phyloP scores from a whole-genome alignment of 495 filamentous ascomycete species.

The Tuber magnatum region DNA sequence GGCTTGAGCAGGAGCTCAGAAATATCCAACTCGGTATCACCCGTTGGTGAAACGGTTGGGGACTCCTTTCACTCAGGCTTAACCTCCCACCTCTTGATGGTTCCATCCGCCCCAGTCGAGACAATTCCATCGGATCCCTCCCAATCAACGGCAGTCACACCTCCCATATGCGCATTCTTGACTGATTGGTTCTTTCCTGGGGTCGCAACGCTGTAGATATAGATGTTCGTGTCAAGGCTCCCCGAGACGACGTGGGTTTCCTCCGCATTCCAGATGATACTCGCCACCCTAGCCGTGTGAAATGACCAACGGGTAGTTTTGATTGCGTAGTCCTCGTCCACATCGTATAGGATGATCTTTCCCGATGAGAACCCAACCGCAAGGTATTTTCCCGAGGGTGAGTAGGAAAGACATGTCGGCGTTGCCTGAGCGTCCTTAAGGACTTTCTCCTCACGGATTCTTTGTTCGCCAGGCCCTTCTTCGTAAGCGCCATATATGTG shows the following conservation, averaged over 20 bases:
- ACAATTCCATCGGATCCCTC: conserved; percentile 60
- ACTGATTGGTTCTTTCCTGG: conserved; percentile 74
- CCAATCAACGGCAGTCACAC: conserved; percentile 85
- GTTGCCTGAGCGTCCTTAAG: conserved; percentile 51
- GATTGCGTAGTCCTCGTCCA: conserved; percentile 48
- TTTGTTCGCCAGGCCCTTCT: conserved; percentile 43
- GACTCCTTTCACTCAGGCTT: conserved; percentile 37
- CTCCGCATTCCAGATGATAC: conserved; percentile 70
- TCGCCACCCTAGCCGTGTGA: conserved; percentile 79
- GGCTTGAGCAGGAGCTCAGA: neutral
- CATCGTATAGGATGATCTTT: conserved; percentile 71
- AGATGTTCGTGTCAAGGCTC: conserved; percentile 78
- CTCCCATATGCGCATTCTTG: conserved; percentile 86
- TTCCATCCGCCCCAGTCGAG: conserved; percentile 77
- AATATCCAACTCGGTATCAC: neutral
- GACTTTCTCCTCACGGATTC: conserved; percentile 44
- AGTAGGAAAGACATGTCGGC: conserved; percentile 70
- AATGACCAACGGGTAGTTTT: conserved; percentile 79
- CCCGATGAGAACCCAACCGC: conserved; percentile 78
- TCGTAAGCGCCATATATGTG: conserved; percentile 57
- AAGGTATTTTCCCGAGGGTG: conserved; percentile 60
- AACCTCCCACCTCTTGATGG: conserved; percentile 83
- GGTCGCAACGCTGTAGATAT: conserved; percentile 75
- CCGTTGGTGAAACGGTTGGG: neutral
- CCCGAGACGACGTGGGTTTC: conserved; percentile 77